A percentile compares a stretch with the other conserved stretches of the same genome.
Conservation (phyloP, 192 early-diverging fungal species). For the Podila horticola region DNA sequence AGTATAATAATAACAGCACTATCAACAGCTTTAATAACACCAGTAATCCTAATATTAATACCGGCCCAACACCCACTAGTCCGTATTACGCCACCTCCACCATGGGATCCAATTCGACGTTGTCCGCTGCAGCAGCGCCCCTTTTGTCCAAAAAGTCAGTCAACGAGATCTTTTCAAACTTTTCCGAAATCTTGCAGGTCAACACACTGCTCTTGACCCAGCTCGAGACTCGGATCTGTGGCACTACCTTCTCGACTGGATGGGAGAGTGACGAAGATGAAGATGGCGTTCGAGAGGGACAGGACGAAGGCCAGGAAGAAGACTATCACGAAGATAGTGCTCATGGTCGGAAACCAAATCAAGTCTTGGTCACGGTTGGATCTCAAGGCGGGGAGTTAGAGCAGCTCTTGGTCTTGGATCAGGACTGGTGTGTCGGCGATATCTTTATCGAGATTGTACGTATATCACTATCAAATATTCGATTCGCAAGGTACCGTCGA, state of each 20-base stretch:
- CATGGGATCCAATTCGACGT: conserved; percentile 34
- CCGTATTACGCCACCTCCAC: conserved; percentile 34
- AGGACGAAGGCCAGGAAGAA: conserved; percentile 1
- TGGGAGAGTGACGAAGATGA: conserved; percentile 47
- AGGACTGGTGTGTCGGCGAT: conserved; percentile 67
- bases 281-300: neutral
- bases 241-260: conserved; percentile 30
- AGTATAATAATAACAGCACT: neutral
- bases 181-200: conserved; percentile 68
- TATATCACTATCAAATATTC: neutral
- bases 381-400: conserved; percentile 29
- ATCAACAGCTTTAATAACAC: conserved; percentile 5
- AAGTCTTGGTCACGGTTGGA: conserved; percentile 32
- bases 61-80: neutral
- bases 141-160: conserved; percentile 68
- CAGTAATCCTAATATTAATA: conserved; percentile 14
- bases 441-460: conserved; percentile 79
- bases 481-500: no score
- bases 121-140: conserved; percentile 69
- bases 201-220: conserved; percentile 67
- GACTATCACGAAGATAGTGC: conserved; percentile 7
- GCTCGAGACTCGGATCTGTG: conserved; percentile 66
- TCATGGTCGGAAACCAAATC: conserved; percentile 49
- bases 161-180: conserved; percentile 73
- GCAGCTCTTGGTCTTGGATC: conserved; percentile 40